Base-by-base conservation (phyloP, 2,329 filamentous ascomycete genomes). In the Graphiopsis chlorocephala region DNA sequence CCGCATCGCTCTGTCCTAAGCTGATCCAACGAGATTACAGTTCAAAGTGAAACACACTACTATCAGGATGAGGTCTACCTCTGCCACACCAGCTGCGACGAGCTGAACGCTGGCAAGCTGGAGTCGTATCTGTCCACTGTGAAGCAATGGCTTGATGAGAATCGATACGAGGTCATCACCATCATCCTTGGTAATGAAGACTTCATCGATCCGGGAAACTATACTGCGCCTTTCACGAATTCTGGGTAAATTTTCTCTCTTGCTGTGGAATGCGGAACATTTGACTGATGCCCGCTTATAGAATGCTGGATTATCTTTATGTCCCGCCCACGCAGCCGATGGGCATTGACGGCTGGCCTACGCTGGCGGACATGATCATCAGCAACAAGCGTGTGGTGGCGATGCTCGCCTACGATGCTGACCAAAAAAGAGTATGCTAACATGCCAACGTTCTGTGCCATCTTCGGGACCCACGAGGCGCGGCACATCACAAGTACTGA, bases 161-260 rank as follows among this genome's bases (percentile, higher is more conserved):
- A 97, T 70, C 93, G 92, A 0, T 94, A 92, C 78, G 93, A 97
- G 68, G 90, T 97, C 1, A 86, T 97, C 28, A 93, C 92, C 1
- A 88, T 97, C 68, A 82, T 97, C 20, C 88, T 97, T 57, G 92
- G 89, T 64, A 97, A 97, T 76, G 88, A 86, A 72, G 90, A 92
- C 78, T 90, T 90, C 74, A 87, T 88, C n/a, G 79, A 81, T 4
- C 81, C 89, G 0, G 77, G 76, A 3, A 83, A 84, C 65, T 97
- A 91, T 75, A 86, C 84, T 6, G 83, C 83, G 0, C 88, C 87
- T 33, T 88, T 97, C 68, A 81, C 90, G 74, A 80, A 84, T 60
- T 88, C 90, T 56, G 52, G 75, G 68, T 15, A 82, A 90, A 68
- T 2, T 17, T 26, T 56, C 14, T 11, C 3, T 14, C 6, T 28